These are phyloP conservation scores for Aphanomyces invadans DNA, from an alignment of 352 stramenopile genomes.

Conservation along the genomic window DNA sequence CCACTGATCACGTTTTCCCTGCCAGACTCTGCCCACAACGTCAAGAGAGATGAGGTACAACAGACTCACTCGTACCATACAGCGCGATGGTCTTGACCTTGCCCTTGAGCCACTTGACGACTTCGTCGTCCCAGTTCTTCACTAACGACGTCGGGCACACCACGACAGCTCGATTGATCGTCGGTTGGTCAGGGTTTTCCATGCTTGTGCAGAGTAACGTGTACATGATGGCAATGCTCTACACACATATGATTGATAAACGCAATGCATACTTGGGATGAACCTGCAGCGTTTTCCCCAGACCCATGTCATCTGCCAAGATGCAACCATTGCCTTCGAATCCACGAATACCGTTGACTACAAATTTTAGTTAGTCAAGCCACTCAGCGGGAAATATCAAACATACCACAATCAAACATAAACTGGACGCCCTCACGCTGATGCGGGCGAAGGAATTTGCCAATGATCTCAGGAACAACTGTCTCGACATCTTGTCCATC, in stretches of 20 bases:
- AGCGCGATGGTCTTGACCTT: conserved; percentile 75
- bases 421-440: conserved; percentile 95
- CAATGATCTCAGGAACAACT: conserved; percentile 85
- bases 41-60: too few species aligned
- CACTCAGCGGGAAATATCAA: too few species aligned
- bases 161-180: conserved; percentile 63
- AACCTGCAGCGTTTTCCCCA: conserved; percentile 68
- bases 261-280: background rate
- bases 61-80: conserved; percentile 33
- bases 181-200: conserved; percentile 39
- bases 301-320: conserved; percentile 82
- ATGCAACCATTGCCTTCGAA: conserved; percentile 83
- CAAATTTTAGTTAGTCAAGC: too few species aligned
- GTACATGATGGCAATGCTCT: conserved; percentile 84
- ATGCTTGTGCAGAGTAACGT: conserved; percentile 72
- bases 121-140: conserved; percentile 88
- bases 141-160: conserved; percentile 81
- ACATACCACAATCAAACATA: conserved; percentile 93
- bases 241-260: background rate
- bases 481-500: conserved; percentile 46
- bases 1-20: conserved; percentile 73
- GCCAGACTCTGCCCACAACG: conserved; percentile 51
- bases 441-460: conserved; percentile 93
- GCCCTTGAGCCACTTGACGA: conserved; percentile 82
- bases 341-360: conserved; percentile 46